phyloP scores from a whole-genome alignment of 352 stramenopile species.

The Pythium diclinum region DNA sequence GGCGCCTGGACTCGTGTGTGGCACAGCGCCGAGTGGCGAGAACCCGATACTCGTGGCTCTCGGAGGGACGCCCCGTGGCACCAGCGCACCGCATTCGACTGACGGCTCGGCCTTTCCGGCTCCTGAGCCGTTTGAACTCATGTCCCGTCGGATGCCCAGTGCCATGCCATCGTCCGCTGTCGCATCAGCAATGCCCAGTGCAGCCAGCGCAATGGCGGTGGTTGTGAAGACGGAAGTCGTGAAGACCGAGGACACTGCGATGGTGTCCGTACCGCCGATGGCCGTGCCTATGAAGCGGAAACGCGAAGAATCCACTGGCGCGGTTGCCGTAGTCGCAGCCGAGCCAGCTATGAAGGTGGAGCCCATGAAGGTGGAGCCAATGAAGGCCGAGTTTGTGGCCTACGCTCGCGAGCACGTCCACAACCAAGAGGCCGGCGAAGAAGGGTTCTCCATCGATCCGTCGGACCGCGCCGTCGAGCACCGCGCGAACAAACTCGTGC shows the following conservation, averaged over 20 bases:
- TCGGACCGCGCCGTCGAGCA: slow-evolving; percentile 81
- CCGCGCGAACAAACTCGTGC: slow-evolving; percentile 79
- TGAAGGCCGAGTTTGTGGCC: slow-evolving; percentile 47
- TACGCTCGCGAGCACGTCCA: slow-evolving; percentile 79
- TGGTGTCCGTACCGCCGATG: not conserved
- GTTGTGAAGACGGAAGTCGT: slow-evolving; percentile 28
- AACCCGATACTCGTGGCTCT: slow-evolving; percentile 65
- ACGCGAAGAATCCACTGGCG: slow-evolving; percentile 9
- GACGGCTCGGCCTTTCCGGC: slow-evolving; percentile 27
- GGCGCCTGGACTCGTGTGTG: slow-evolving; percentile 23
- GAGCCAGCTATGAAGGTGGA: slow-evolving; percentile 18
- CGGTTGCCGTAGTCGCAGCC: not conserved
- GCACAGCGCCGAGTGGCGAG: slow-evolving; percentile 26
- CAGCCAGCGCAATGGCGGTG: slow-evolving; percentile 3
- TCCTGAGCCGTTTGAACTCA: slow-evolving; percentile 45
- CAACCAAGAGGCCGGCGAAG: slow-evolving; percentile 73
- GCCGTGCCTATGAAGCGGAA: not conserved
- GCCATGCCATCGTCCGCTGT: slow-evolving; percentile 9
- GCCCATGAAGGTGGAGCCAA: not conserved
- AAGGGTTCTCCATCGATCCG: slow-evolving; percentile 83
- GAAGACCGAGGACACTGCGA: slow-evolving; percentile 11
- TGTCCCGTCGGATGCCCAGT: slow-evolving; percentile 10
- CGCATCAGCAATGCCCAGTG: slow-evolving; percentile 11
- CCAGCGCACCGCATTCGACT: slow-evolving; percentile 21
- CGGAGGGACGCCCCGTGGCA: slow-evolving; percentile 43